phyloP scores from a whole-genome alignment of 148 eudicot genomes.

The Vaccinium myrtillus region DNA sequence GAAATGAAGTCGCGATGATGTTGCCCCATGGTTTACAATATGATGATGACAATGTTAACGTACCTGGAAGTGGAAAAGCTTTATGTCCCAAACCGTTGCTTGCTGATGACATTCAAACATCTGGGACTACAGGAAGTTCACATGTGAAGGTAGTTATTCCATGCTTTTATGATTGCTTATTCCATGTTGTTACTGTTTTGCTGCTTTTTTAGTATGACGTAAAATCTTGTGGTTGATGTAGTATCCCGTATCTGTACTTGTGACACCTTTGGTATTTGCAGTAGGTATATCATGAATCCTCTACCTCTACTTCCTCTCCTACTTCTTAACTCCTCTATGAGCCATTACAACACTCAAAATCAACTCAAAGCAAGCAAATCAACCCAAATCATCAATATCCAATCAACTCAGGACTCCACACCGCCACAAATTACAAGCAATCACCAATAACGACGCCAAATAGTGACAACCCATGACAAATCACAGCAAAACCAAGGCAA shows the following conservation, averaged over 20 bases:
- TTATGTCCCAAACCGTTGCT: conserved; percentile 5
- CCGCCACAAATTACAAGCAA: too few relatives aligned
- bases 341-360: too few relatives aligned
- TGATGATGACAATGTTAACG: conserved; percentile 17
- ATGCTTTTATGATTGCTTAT: not conserved
- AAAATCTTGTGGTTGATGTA: not conserved
- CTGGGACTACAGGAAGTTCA: conserved; percentile 23
- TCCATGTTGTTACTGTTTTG: not conserved
- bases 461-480: too few relatives aligned
- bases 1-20: conserved; percentile 17
- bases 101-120: conserved; percentile 23
- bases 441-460: too few relatives aligned
- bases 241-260: not conserved
- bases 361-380: too few relatives aligned
- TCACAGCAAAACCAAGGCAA: too few relatives aligned
- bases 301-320: too few relatives aligned
- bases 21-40: conserved; percentile 20
- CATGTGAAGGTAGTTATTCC: conserved; percentile 43
- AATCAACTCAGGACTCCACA: too few relatives aligned
- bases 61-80: conserved; percentile 17
- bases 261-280: not conserved
- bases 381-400: too few relatives aligned
- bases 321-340: too few relatives aligned
- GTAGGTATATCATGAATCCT: not conserved
- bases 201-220: not conserved